phyloP scores from a whole-genome alignment of 371 early-diverging fungal species.

The Dipsacomyces acuminosporus region DNA sequence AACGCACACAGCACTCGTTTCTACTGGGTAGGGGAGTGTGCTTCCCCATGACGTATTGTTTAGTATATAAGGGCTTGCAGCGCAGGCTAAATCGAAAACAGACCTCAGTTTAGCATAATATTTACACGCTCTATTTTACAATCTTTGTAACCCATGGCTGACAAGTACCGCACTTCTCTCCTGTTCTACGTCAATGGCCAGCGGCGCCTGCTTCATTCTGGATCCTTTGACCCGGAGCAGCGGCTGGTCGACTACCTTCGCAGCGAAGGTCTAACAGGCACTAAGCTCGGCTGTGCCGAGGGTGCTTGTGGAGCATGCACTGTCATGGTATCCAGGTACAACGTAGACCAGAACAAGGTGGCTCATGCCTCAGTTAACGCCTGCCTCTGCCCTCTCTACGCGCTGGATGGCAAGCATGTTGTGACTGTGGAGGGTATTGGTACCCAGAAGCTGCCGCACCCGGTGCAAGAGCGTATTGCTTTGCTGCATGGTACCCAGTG shows the following conservation, averaged over 20 bases:
- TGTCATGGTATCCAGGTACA: constrained; percentile 55
- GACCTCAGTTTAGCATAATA: too few species aligned
- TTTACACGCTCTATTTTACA: neutral
- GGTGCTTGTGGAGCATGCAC: constrained; percentile 66
- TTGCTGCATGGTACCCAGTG: constrained; percentile 59
- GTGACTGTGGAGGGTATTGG: constrained; percentile 70
- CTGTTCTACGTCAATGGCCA: constrained; percentile 1
- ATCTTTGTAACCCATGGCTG: too few species aligned
- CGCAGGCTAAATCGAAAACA: too few species aligned
- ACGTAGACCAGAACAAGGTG: constrained; percentile 7
- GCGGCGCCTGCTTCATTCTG: neutral
- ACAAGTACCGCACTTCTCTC: neutral
- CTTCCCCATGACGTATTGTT: too few species aligned
- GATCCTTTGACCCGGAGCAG: neutral
- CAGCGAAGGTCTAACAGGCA: constrained; percentile 60
- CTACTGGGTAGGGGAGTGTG: too few species aligned
- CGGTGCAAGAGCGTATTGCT: constrained; percentile 52
- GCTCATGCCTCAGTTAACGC: constrained; percentile 46
- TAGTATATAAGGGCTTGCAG: too few species aligned
- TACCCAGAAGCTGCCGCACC: constrained; percentile 55
- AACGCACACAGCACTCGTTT: too few species aligned
- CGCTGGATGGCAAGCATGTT: constrained; percentile 64
- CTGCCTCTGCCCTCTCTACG: constrained; percentile 61
- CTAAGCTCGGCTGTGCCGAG: constrained; percentile 65
- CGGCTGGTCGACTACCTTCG: constrained; percentile 55